These are phyloP conservation scores for Pythium biforme DNA, from an alignment of 352 stramenopile species.

Conservation along the genomic window DNA sequence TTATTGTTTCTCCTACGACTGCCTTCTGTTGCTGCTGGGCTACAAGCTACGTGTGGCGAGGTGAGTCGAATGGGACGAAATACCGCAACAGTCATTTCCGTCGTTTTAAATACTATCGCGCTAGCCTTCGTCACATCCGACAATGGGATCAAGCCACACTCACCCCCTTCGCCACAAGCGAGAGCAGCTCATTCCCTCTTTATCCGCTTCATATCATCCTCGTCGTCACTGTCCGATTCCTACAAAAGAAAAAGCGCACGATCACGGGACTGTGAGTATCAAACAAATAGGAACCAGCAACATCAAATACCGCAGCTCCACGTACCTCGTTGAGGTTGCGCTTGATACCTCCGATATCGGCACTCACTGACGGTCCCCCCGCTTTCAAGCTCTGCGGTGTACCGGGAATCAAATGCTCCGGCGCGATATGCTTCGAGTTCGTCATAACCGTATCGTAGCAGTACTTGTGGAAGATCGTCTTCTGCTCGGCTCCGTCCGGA, in stretches of 20 bases:
- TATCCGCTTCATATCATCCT: constrained; percentile 69
- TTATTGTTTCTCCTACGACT: too few species aligned
- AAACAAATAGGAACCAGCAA: too few species aligned
- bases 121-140: constrained; percentile 4
- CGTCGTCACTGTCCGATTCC: constrained; percentile 63
- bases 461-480: constrained; percentile 90
- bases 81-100: constrained; percentile 22
- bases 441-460: constrained; percentile 84
- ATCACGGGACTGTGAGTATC: not conserved
- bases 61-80: constrained; percentile 10
- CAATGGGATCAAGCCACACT: not conserved
- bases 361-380: constrained; percentile 11
- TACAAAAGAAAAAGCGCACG: constrained; percentile 15
- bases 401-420: constrained; percentile 68
- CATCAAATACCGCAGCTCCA: not conserved
- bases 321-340: constrained; percentile 45
- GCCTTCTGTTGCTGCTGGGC: not conserved
- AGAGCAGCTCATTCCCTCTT: constrained; percentile 40
- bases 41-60: constrained; percentile 5
- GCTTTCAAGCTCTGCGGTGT: constrained; percentile 39
- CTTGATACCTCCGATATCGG: constrained; percentile 41
- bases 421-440: constrained; percentile 79
- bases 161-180: not conserved
- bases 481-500: constrained; percentile 37
- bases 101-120: constrained; percentile 30